A percentile compares a stretch with the other conserved stretches of the same genome.
Conservation (phyloP, 768 basidiomycete species). For the Phanerochaete carnosa region DNA sequence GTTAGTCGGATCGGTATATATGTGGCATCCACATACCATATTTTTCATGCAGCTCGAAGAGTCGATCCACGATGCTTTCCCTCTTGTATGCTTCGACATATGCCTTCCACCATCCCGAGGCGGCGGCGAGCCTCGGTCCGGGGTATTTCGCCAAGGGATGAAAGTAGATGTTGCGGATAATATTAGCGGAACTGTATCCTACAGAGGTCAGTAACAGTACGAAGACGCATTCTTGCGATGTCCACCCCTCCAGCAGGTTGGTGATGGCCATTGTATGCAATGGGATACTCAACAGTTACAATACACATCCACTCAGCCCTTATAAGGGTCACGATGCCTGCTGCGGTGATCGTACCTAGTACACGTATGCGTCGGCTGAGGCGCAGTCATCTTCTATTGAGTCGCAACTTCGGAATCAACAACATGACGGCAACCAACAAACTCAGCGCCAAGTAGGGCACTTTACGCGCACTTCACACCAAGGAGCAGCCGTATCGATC, state of each 20-base stretch:
- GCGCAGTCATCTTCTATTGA: too few species aligned
- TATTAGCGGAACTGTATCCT: background rate
- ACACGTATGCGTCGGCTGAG: too few species aligned
- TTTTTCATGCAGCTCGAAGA: slow-evolving; percentile 4
- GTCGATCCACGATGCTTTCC: slow-evolving; percentile 1
- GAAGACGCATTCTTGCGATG: background rate
- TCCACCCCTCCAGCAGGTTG: background rate
- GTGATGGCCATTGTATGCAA: too few species aligned
- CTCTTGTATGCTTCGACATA: slow-evolving; percentile 1
- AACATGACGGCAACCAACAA: too few species aligned
- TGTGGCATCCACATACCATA: slow-evolving; percentile 1
- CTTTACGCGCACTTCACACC: slow-evolving; percentile 7
- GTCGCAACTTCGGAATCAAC: too few species aligned
- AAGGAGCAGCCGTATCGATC: slow-evolving; percentile 8
- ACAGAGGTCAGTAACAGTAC: background rate
- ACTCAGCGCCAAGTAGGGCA: background rate
- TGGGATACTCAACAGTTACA: too few species aligned
- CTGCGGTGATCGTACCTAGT: too few species aligned
- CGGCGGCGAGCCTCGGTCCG: slow-evolving; percentile 3
- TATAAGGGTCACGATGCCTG: too few species aligned
- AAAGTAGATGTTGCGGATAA: slow-evolving; percentile 5
- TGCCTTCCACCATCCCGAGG: slow-evolving; percentile 7
- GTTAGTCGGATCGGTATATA: background rate
- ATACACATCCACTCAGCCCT: too few species aligned
- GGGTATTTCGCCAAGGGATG: slow-evolving; percentile 9